These are phyloP conservation scores for Penicillium rolfsii DNA, from an alignment of 2,329 filamentous ascomycete species.

Conservation along the genomic window DNA sequence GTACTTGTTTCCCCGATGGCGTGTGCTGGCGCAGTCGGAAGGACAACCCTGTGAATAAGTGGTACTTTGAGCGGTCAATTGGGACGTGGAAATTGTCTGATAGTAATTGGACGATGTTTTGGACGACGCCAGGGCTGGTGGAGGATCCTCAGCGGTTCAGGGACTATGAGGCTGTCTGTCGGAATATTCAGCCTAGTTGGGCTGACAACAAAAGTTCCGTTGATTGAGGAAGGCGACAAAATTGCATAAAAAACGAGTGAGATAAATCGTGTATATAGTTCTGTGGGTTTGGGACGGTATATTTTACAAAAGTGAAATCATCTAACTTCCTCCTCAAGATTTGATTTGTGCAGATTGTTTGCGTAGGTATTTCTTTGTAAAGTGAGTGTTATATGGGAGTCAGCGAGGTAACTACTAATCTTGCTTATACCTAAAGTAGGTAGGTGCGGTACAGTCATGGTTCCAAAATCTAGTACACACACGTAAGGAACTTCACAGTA, in stretches of 20 bases:
- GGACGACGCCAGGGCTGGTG: conserved; percentile 75
- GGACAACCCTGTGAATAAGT: conserved; percentile 96
- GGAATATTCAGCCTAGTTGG: conserved; percentile 58
- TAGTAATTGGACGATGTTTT: conserved; percentile 98
- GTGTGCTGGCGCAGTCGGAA: conserved; percentile 91
- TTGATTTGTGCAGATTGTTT: too few species aligned
- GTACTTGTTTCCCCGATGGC: conserved; percentile 81
- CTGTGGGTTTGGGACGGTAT: background rate
- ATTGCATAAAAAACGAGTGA: conserved; percentile 14
- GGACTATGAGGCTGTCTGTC: conserved; percentile 78
- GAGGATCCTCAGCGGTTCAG: conserved; percentile 58
- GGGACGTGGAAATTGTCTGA: conserved; percentile 80
- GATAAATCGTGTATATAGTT: conserved; percentile 10
- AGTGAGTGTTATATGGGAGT: too few species aligned
- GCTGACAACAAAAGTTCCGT: conserved; percentile 52
- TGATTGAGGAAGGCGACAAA: conserved; percentile 49
- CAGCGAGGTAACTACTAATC: too few species aligned
- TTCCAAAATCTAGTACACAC: too few species aligned
- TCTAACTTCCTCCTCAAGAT: too few species aligned
- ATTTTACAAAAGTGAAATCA: too few species aligned
- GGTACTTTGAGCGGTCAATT: conserved; percentile 92
- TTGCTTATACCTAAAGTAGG: too few species aligned
- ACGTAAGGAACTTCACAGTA: too few species aligned
- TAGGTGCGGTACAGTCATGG: too few species aligned
- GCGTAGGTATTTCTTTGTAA: too few species aligned